phyloP scores from a whole-genome alignment of 164 flowering plant genomes.

The Stephania japonica region DNA sequence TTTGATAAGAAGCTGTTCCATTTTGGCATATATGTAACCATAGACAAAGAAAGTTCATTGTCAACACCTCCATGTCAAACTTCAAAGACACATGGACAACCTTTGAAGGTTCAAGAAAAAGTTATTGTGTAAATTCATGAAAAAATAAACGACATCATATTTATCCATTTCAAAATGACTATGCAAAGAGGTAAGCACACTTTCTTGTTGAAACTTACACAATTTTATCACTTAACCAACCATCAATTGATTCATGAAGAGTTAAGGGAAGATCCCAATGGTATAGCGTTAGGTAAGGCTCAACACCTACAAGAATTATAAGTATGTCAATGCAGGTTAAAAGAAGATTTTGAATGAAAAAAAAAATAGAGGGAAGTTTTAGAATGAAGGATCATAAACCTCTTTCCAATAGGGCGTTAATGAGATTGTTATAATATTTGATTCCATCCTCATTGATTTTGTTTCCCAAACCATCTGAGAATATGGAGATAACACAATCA shows the following conservation, averaged over 20 bases:
- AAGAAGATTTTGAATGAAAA: background rate
- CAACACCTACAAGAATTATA: conserved; percentile 48
- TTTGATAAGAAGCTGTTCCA: too few species aligned
- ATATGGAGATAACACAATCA: conserved; percentile 2
- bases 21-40: too few species aligned
- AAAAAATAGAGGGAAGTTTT: background rate
- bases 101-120: too few species aligned
- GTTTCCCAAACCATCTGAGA: conserved; percentile 80
- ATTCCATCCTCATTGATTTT: conserved; percentile 67
- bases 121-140: background rate
- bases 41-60: too few species aligned
- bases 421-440: conserved; percentile 69
- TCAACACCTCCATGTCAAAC: too few species aligned
- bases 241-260: conserved; percentile 71
- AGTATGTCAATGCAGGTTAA: background rate
- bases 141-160: background rate
- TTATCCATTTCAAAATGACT: background rate
- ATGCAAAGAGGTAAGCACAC: too few species aligned
- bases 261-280: conserved; percentile 93
- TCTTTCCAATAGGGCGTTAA: conserved; percentile 64
- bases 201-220: conserved; percentile 67
- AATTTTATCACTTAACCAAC: conserved; percentile 68
- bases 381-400: conserved; percentile 30
- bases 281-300: conserved; percentile 71
- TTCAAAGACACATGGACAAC: too few species aligned